Percentiles rank a stretch among this genome's conserved stretches.
Evolutionary conservation across 225 moss, liverwort and hornwort genomes (phyloP).

Genomic region (Rhytidiadelphus loreus): DNA sequence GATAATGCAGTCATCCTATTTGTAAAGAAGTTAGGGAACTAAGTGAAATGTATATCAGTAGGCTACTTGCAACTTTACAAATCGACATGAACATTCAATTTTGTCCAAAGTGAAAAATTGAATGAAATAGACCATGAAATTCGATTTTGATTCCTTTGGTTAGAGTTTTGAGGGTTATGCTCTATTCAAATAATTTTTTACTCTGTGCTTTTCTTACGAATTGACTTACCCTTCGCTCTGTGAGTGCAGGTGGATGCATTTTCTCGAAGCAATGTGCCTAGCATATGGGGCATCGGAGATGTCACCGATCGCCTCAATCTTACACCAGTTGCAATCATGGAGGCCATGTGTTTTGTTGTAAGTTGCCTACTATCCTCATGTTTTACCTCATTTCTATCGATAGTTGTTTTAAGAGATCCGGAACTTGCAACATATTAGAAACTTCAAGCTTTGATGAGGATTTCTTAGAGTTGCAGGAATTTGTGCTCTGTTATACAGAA

Average conservation of each 20-base stretch:
- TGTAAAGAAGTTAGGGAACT: background rate
- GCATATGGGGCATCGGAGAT: slow-evolving; percentile 80
- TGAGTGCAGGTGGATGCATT: slow-evolving; percentile 65
- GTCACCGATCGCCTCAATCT: slow-evolving; percentile 71
- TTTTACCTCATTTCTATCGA: background rate
- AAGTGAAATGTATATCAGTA: too few species aligned
- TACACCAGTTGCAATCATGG: slow-evolving; percentile 77
- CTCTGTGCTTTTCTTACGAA: background rate
- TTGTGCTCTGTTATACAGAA: slow-evolving; percentile 21
- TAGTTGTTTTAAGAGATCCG: background rate
- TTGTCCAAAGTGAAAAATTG: too few species aligned
- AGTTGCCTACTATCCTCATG: background rate
- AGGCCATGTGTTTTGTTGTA: slow-evolving; percentile 63
- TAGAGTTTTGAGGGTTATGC: background rate
- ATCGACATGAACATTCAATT: background rate
- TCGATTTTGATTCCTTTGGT: background rate
- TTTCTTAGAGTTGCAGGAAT: background rate
- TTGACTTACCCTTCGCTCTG: background rate
- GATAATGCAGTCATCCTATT: background rate
- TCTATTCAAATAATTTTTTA: background rate
- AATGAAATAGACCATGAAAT: background rate
- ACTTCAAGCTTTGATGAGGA: background rate
- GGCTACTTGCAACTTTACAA: background rate
- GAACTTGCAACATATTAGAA: background rate
- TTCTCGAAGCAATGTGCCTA: slow-evolving; percentile 63